Evolutionary conservation across 495 filamentous ascomycete species (phyloP), one percentile per base, ranked within the genome.

Genomic region (Lepraria neglecta): DNA sequence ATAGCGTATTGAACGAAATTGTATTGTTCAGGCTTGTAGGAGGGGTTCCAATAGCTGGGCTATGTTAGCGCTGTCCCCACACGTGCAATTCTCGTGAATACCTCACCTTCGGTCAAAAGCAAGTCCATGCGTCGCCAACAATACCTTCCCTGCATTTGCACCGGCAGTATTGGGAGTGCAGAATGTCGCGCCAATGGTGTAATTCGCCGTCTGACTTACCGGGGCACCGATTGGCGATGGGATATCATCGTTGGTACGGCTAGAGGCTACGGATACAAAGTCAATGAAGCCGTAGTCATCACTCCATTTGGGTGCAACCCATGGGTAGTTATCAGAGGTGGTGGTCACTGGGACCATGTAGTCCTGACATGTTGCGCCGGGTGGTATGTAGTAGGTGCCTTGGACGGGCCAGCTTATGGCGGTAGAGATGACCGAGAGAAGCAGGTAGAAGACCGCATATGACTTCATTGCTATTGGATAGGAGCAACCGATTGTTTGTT

Each of bases 1-100:
- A 73, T 69, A 6, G 74, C 71, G 28, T 63, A 60, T 42, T 77
- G 73, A 19, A 57, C 54, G 31, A 57, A 57, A 42, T 42, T 57
- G 31, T 57, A 57, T 17, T 57, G 30, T n/a, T 42, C 31, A 19
- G 57, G 57, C 47, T 59, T 59, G 57, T 30, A 59, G 9, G 40
- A 5, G 9, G 57, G n/a, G 27, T 59, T 57, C 54, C 54, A 57
- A 28, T 57, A 57, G 54, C 54, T 57, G n/a, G 46, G 7, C 9
- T 7, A 6, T 21, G 15, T 50, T 7, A 50, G 46, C 46, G 6
- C 19, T 50, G 46, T 50, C 46, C 19, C 7, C 1, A 6, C n/a
- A 15, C 17, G 35, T 33, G n/a, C 33, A 9, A 30, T 6, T 11
- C 33, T 1, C 33, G 33, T 38, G 33, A 6, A 38, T 0, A 19